phyloP scores from a whole-genome alignment of 1,139 yeast genomes.

The Yamadazyma blattariae region DNA sequence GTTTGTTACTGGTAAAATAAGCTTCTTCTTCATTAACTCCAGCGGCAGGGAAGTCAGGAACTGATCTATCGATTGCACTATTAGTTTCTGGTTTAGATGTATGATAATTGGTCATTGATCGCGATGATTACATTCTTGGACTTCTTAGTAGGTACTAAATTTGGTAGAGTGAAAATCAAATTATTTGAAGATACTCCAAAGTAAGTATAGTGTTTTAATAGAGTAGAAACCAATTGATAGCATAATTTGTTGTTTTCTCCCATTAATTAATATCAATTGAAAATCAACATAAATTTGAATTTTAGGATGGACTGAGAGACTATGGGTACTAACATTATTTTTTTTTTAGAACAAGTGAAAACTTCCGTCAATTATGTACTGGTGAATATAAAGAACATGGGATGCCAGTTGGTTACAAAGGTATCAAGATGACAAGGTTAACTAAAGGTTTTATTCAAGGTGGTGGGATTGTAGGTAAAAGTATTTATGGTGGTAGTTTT shows the following conservation, averaged over 20 bases:
- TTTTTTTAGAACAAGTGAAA: conserved; percentile 39
- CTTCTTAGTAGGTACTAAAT: conserved; percentile 3
- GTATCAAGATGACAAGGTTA: conserved; percentile 33
- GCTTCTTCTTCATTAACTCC: conserved; percentile 66
- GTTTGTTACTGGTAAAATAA: conserved; percentile 67
- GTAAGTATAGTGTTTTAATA: conserved; percentile 26
- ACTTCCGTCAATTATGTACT: conserved; percentile 54
- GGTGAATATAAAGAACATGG: conserved; percentile 44
- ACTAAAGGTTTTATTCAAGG: conserved; percentile 38
- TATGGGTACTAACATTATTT: no score
- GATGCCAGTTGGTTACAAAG: conserved; percentile 34
- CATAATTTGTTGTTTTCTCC: no score
- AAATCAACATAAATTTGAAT: no score
- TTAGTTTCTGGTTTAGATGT: conserved; percentile 72
- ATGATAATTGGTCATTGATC: conserved; percentile 23
- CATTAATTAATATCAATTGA: no score
- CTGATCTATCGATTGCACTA: conserved; percentile 74
- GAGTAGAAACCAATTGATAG: no score
- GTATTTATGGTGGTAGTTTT: conserved; percentile 31
- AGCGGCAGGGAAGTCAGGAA: conserved; percentile 81
- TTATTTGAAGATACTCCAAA: conserved; percentile 40
- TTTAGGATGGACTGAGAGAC: no score
- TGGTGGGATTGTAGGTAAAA: conserved; percentile 35
- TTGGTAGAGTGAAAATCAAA: conserved; percentile 43
- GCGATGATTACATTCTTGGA: conserved; percentile 5